phyloP scores from a whole-genome alignment of 208 protist genomes.

The Crithidia acanthocephali region DNA sequence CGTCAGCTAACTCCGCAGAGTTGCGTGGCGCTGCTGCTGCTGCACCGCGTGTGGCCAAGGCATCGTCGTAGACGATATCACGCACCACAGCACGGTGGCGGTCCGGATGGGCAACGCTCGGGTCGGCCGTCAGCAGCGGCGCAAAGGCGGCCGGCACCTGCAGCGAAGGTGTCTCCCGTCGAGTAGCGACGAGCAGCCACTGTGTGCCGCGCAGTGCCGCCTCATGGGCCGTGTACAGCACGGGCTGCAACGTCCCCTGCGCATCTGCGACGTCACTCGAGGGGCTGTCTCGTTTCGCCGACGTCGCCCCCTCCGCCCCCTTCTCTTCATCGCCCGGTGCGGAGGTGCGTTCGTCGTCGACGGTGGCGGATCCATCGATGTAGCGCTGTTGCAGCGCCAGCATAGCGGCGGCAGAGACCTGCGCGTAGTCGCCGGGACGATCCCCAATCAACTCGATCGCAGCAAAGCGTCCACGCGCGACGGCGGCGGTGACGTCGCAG shows the following conservation, averaged over 20 bases:
- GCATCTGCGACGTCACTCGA: neutral
- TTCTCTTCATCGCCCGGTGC: neutral
- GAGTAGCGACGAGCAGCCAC: conserved; percentile 64
- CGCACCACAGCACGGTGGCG: conserved; percentile 42
- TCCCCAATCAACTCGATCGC: conserved; percentile 86
- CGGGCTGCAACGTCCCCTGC: conserved; percentile 42
- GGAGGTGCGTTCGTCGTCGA: too few species aligned
- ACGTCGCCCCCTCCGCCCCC: too few species aligned
- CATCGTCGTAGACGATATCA: conserved; percentile 25
- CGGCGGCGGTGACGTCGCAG: conserved; percentile 55
- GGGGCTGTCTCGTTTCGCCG: neutral
- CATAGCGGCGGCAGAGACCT: conserved; percentile 57
- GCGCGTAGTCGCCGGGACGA: conserved; percentile 68
- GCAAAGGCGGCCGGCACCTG: conserved; percentile 65
- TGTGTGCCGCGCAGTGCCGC: conserved; percentile 41
- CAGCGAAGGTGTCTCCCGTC: conserved; percentile 42
- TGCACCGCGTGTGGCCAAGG: neutral
- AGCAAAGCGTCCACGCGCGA: conserved; percentile 61
- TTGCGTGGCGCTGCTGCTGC: neutral
- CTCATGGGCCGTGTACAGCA: conserved; percentile 66
- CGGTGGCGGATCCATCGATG: neutral
- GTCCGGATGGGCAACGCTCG: conserved; percentile 69
- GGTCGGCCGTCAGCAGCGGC: conserved; percentile 74
- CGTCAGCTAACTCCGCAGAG: neutral
- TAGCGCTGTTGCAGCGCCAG: conserved; percentile 20